These are phyloP conservation scores for Alternaria angustiovoidea DNA, from an alignment of 2,329 filamentous ascomycete genomes.

Conservation along the genomic window DNA sequence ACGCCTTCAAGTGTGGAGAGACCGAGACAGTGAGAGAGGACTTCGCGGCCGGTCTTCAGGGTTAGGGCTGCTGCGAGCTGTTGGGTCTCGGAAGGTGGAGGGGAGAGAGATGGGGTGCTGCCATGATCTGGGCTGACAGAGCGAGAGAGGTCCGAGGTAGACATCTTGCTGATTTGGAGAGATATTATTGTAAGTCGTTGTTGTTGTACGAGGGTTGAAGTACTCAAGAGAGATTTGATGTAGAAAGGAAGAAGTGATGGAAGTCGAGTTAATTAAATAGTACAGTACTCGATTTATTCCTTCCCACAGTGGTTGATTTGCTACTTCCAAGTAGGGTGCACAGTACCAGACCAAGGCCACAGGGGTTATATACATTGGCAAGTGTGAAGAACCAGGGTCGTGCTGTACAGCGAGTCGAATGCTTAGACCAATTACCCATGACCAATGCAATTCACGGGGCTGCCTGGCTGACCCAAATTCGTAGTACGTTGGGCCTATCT, in stretches of 20 bases:
- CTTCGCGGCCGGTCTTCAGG: background rate
- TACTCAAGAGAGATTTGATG: background rate
- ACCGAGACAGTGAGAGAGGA: constrained; percentile 11
- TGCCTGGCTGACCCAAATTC: background rate
- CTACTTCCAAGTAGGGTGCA: background rate
- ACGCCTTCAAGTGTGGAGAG: background rate
- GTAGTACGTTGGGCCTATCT: background rate
- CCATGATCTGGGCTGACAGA: background rate
- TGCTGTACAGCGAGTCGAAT: background rate
- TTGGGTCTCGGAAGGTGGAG: background rate
- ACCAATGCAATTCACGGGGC: background rate
- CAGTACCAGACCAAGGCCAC: background rate
- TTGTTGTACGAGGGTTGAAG: background rate
- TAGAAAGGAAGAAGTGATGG: background rate
- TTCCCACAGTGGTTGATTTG: background rate
- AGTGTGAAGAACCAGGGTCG: background rate
- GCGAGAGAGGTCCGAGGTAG: background rate
- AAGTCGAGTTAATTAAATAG: background rate
- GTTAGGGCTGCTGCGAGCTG: background rate
- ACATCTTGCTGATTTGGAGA: background rate
- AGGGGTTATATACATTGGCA: background rate
- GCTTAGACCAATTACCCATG: background rate
- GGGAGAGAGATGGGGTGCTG: background rate
- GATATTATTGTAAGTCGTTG: background rate
- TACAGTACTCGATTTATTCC: background rate